A percentile compares a stretch with the other conserved stretches of the same genome.
phyloP scores from a whole-genome alignment of 192 early-diverging fungal species.

The Coemansia sp. region DNA sequence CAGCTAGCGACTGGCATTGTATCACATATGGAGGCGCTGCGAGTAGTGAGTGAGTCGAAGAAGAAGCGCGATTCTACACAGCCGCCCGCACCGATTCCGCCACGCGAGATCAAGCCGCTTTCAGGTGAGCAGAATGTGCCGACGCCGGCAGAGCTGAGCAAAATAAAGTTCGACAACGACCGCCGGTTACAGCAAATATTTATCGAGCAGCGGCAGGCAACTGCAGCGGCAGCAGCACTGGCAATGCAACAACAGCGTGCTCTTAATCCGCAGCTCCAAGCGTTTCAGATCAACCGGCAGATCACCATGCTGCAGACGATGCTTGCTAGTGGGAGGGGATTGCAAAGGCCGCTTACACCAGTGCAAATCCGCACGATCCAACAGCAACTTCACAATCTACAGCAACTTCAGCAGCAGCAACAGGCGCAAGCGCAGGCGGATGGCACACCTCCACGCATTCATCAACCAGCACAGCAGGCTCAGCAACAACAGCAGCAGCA shows the following conservation, averaged over 20 bases:
- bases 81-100: constrained; percentile 27
- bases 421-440: constrained; percentile 19
- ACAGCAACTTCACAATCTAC: constrained; percentile 38
- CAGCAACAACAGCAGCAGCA: constrained; percentile 27
- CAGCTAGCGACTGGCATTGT: constrained; percentile 38
- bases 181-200: constrained; percentile 38
- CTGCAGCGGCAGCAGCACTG: constrained; percentile 35
- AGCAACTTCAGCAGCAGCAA: constrained; percentile 17
- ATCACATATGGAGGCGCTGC: constrained; percentile 31
- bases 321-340: constrained; percentile 19
- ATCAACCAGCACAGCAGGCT: constrained; percentile 10
- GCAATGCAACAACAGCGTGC: constrained; percentile 32
- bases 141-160: constrained; percentile 45
- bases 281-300: constrained; percentile 20
- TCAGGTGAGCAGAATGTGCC: constrained; percentile 39
- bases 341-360: constrained; percentile 36
- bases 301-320: constrained; percentile 33
- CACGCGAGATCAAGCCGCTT: constrained; percentile 42
- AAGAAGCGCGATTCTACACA: constrained; percentile 35
- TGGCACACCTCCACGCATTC: constrained; percentile 7
- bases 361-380: constrained; percentile 28
- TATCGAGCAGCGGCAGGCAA: constrained; percentile 47
- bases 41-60: constrained; percentile 34
- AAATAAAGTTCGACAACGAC: constrained; percentile 44
- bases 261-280: constrained; percentile 20